Evolutionary conservation across 2,329 filamentous ascomycete species (phyloP).

Genomic region (Herpomyces periplanetae): DNA sequence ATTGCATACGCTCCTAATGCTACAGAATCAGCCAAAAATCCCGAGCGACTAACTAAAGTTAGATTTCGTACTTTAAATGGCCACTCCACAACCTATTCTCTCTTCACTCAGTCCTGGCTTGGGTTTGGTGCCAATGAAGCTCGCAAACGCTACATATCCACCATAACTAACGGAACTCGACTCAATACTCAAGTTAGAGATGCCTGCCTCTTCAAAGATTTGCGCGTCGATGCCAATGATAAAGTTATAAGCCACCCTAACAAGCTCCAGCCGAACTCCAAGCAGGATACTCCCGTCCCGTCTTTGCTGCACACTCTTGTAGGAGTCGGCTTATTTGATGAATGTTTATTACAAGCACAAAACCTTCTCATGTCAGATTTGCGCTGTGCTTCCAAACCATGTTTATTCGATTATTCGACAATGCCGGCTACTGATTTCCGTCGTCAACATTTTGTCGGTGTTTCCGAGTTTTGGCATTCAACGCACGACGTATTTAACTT

Average conservation of each 20-base stretch:
- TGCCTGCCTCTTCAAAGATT: constrained; percentile 45
- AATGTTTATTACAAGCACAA: constrained; percentile 42
- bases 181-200: constrained; percentile 32
- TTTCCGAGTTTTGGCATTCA: constrained; percentile 95
- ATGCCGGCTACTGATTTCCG: constrained; percentile 86
- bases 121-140: constrained; percentile 92
- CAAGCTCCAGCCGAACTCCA: too few species aligned
- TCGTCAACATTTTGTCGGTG: constrained; percentile 84
- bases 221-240: constrained; percentile 34
- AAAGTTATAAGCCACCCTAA: too few species aligned
- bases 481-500: constrained; percentile 69
- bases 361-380: constrained; percentile 64
- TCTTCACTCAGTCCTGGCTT: constrained; percentile 87
- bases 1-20: constrained; percentile 85
- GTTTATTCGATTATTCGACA: constrained; percentile 58
- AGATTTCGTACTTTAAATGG: constrained; percentile 54
- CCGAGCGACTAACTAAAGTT: constrained; percentile 50
- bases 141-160: constrained; percentile 39
- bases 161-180: constrained; percentile 20
- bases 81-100: constrained; percentile 31
- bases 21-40: constrained; percentile 61
- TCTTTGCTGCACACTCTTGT: too few species aligned
- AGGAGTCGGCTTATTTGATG: constrained; percentile 58
- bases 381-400: constrained; percentile 42
- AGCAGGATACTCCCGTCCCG: constrained; percentile 8